A percentile compares a stretch with the other conserved stretches of the same genome.
Evolutionary conservation across 2,329 filamentous ascomycete genomes (phyloP).

Genomic region (Aspergillus niger): DNA sequence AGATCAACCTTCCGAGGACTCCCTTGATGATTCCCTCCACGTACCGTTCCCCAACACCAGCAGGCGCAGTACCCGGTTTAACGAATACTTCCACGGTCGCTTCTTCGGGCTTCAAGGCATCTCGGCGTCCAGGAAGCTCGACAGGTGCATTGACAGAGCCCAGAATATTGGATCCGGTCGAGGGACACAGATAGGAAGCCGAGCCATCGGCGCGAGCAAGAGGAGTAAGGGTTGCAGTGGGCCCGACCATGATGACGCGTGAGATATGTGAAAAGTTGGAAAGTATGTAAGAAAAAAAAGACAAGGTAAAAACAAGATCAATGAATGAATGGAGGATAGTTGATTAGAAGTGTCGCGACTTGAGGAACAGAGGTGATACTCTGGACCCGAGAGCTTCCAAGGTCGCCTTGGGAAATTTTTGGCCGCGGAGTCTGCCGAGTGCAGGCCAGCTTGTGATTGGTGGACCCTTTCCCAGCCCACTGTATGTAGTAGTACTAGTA

Average conservation of each 20-base stretch:
- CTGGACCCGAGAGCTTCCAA: neutral
- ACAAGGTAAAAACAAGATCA: neutral
- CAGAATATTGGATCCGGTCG: conserved; percentile 72
- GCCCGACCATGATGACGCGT: conserved; percentile 35
- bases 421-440: conserved; percentile 10
- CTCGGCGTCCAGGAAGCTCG: conserved; percentile 76
- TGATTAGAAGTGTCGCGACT: neutral
- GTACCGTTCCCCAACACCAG: conserved; percentile 80
- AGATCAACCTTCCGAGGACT: conserved; percentile 42
- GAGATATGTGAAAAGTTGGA: neutral
- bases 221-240: conserved; percentile 36
- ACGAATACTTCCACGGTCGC: conserved; percentile 88
- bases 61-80: conserved; percentile 79
- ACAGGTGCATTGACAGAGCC: conserved; percentile 90
- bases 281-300: neutral
- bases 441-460: conserved; percentile 22
- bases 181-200: conserved; percentile 44
- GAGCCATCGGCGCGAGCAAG: conserved; percentile 44
- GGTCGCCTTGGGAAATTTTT: conserved; percentile 16
- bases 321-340: neutral
- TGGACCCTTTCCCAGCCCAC: conserved; percentile 23
- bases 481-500: no score
- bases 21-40: conserved; percentile 62
- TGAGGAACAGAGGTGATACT: neutral
- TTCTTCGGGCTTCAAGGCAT: conserved; percentile 84